Conservation (phyloP, 495 filamentous ascomycete genomes). For the Mytilinidion resinicola region DNA sequence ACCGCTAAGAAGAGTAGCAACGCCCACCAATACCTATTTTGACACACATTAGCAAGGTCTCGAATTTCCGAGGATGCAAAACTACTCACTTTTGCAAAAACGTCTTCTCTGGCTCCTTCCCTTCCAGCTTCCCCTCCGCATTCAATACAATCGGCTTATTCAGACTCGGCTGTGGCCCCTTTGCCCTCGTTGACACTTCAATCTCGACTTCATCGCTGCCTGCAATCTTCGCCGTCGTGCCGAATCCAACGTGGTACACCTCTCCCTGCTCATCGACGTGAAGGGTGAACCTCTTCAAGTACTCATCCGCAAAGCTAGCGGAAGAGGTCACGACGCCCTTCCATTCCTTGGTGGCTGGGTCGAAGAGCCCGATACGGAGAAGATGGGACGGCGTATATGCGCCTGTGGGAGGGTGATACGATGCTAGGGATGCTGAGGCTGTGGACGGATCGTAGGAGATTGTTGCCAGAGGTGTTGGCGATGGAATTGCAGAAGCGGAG, state of each 20-base stretch:
- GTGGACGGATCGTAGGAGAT: constrained; percentile 31
- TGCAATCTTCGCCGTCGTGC: constrained; percentile 4
- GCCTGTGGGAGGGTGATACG: constrained; percentile 25
- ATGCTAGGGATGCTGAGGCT: constrained; percentile 27
- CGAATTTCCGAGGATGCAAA: background rate
- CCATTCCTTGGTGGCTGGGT: constrained; percentile 25
- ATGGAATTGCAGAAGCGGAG: constrained; percentile 10
- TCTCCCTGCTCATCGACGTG: constrained; percentile 32
- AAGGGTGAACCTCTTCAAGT: constrained; percentile 31
- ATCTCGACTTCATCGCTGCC: constrained; percentile 44
- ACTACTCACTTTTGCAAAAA: constrained; percentile 64
- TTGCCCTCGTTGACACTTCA: constrained; percentile 33
- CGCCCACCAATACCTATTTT: constrained; percentile 46
- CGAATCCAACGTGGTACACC: constrained; percentile 35
- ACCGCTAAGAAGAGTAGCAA: constrained; percentile 33
- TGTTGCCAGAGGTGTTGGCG: constrained; percentile 29
- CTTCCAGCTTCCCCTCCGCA: constrained; percentile 52
- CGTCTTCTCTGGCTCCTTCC: constrained; percentile 52
- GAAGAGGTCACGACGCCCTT: constrained; percentile 34
- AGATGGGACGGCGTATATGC: constrained; percentile 38
- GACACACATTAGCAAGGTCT: constrained; percentile 24
- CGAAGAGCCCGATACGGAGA: constrained; percentile 58
- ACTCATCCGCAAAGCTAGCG: constrained; percentile 23
- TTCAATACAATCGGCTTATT: constrained; percentile 61
- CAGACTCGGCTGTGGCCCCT: constrained; percentile 50